A percentile compares a stretch with the other conserved stretches of the same genome.
Evolutionary conservation across 768 basidiomycete genomes (phyloP).

Genomic region (Leccinellum albellum): DNA sequence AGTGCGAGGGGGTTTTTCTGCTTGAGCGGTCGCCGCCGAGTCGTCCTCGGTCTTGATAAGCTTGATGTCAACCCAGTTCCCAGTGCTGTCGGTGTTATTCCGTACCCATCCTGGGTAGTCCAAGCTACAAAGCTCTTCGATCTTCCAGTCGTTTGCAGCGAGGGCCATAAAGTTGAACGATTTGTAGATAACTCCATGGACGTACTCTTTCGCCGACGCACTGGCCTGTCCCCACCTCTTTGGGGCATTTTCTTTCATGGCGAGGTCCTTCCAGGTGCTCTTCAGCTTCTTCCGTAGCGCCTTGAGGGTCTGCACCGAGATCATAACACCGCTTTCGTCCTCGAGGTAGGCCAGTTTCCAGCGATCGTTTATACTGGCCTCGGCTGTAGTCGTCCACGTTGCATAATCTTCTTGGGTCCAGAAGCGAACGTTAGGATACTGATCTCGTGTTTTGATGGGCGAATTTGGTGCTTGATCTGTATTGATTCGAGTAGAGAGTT

Average conservation of each 20-base stretch:
- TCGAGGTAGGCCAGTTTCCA: not conserved
- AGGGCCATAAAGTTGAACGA: not conserved
- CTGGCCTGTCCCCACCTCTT: not conserved
- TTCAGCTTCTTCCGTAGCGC: not conserved
- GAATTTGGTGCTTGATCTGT: not conserved
- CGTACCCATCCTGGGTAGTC: not conserved
- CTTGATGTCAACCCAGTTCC: not conserved
- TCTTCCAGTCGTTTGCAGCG: not conserved
- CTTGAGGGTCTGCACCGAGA: not conserved
- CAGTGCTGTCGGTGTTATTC: not conserved
- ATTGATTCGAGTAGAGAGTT: not conserved
- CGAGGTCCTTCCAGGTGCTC: not conserved
- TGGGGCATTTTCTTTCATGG: not conserved
- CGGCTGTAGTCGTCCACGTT: not conserved
- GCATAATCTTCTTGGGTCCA: not conserved
- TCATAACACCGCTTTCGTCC: not conserved
- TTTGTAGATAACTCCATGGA: not conserved
- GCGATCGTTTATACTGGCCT: not conserved
- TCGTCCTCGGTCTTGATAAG: not conserved
- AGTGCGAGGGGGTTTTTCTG: not conserved
- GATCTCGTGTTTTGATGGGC: not conserved
- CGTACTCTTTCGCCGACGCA: not conserved
- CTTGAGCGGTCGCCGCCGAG: not conserved
- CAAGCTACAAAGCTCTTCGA: not conserved
- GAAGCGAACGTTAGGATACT: not conserved